These are phyloP conservation scores for Skeletonema potamos DNA, from an alignment of 108 stramenopile species.

Conservation along the genomic window DNA sequence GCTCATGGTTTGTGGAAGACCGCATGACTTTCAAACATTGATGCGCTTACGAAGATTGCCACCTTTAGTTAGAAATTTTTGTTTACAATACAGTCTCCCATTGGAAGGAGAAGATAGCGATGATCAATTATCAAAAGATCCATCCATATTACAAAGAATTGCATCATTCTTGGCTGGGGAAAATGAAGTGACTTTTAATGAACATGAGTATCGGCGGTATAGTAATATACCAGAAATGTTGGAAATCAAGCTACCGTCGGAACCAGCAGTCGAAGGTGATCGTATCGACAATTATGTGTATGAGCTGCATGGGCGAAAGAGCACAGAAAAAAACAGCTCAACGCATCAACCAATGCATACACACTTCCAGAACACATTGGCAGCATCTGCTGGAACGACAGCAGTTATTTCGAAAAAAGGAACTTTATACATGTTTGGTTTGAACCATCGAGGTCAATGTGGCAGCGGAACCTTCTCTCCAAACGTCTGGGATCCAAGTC, in stretches of 20 bases:
- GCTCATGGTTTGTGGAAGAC: constrained; percentile 68
- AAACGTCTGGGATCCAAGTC: constrained; percentile 77
- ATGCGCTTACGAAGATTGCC: constrained; percentile 76
- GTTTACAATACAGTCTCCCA: constrained; percentile 11
- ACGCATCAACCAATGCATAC: constrained; percentile 8
- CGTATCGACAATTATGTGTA: not conserved
- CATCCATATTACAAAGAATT: constrained; percentile 25
- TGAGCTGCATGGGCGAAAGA: constrained; percentile 4
- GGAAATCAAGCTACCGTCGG: constrained; percentile 30
- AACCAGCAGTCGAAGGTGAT: constrained; percentile 36
- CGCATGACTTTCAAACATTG: constrained; percentile 78
- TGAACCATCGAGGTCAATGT: constrained; percentile 85
- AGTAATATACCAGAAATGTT: constrained; percentile 14
- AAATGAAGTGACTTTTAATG: constrained; percentile 31
- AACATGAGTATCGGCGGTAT: constrained; percentile 33
- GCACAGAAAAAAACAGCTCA: not conserved
- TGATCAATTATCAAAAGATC: not conserved
- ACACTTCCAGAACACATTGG: constrained; percentile 39
- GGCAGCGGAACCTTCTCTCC: constrained; percentile 59
- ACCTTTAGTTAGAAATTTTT: constrained; percentile 31
- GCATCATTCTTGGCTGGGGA: constrained; percentile 37
- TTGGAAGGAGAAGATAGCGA: not conserved
- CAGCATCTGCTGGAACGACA: constrained; percentile 69
- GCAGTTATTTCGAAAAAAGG: constrained; percentile 68
- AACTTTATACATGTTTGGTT: constrained; percentile 63